Conservation (phyloP, 495 filamentous ascomycete species). For the Talaromyces adpressus region DNA sequence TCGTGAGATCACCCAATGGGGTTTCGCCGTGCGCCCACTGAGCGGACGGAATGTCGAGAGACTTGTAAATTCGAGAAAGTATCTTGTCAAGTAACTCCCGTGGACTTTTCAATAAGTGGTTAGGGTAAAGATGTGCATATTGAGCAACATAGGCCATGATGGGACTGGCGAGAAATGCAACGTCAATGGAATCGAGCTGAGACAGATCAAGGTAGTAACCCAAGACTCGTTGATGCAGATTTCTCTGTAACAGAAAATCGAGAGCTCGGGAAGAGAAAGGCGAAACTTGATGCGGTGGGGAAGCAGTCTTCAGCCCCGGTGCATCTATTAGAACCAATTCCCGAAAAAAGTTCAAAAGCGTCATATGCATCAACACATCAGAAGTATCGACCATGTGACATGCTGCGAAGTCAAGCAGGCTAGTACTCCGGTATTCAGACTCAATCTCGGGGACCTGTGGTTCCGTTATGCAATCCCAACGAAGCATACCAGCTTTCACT, state of each 20-base stretch:
- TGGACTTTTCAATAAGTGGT: constrained; percentile 44
- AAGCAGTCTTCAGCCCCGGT: constrained; percentile 24
- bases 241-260: constrained; percentile 45
- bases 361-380: constrained; percentile 77
- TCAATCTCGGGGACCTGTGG: constrained; percentile 58
- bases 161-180: constrained; percentile 43
- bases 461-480: constrained; percentile 53
- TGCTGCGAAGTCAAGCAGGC: constrained; percentile 69
- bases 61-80: constrained; percentile 34
- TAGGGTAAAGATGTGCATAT: constrained; percentile 48
- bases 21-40: constrained; percentile 45
- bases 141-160: constrained; percentile 51
- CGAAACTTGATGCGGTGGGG: constrained; percentile 24
- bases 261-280: constrained; percentile 46
- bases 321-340: constrained; percentile 48
- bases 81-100: constrained; percentile 33
- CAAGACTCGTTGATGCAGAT: constrained; percentile 43
- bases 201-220: constrained; percentile 47
- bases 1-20: constrained; percentile 46
- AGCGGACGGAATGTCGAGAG: constrained; percentile 35
- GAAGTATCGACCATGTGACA: constrained; percentile 65
- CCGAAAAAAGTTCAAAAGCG: constrained; percentile 67
- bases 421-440: constrained; percentile 40
- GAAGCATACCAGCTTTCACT: constrained; percentile 55
- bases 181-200: constrained; percentile 43